These are phyloP conservation scores for Candida parachauliodes DNA, from an alignment of 805 yeast species.

Conservation along the genomic window DNA sequence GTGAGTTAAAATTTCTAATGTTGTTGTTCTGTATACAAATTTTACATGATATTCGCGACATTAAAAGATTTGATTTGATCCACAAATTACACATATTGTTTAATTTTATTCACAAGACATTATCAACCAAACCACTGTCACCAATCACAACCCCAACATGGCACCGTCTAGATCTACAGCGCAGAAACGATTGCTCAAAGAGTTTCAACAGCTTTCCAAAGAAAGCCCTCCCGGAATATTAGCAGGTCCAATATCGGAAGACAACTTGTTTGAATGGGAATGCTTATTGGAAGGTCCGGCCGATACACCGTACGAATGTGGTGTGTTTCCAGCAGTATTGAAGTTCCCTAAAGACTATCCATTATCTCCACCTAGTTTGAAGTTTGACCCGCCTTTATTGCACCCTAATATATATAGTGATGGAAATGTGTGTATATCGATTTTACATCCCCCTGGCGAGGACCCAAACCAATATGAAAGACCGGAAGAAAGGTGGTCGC, in stretches of 20 bases:
- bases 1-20: no score
- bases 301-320: conserved; percentile 82
- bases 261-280: conserved; percentile 76
- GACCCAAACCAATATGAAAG: conserved; percentile 94
- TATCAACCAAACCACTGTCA: background rate
- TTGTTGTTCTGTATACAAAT: no score
- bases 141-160: background rate
- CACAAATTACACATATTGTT: no score
- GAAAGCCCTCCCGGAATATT: conserved; percentile 95
- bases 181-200: conserved; percentile 80
- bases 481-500: conserved; percentile 97
- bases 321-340: conserved; percentile 76
- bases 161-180: conserved; percentile 52
- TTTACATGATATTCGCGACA: no score
- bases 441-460: conserved; percentile 93
- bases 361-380: conserved; percentile 72
- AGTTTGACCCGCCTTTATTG: conserved; percentile 73
- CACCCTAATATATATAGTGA: conserved; percentile 95
- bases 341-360: conserved; percentile 80
- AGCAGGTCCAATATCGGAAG: conserved; percentile 84
- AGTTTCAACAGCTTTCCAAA: conserved; percentile 76
- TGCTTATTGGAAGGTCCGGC: conserved; percentile 81
- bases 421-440: conserved; percentile 94
- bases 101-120: conserved; percentile 1
- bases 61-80: no score